Conservation (phyloP, 805 yeast species). For the Wickerhamomyces silvicola region DNA sequence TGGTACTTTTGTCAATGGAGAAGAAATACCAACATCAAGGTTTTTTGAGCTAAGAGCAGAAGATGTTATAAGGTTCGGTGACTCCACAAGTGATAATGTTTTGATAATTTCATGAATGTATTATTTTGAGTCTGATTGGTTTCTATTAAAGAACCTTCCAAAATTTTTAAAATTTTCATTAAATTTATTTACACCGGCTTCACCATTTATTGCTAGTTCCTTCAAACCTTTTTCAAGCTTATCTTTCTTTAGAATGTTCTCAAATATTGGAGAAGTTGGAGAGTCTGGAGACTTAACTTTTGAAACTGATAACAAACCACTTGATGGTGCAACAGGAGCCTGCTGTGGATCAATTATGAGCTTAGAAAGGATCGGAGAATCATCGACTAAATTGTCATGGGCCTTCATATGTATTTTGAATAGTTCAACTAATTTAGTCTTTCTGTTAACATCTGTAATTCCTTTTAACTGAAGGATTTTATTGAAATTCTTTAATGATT, state of each 20-base stretch:
- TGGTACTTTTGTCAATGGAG: slow-evolving; percentile 39
- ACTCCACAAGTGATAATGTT: slow-evolving; percentile 25
- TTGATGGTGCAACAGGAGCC: slow-evolving; percentile 4
- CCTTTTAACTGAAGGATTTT: slow-evolving; percentile 64
- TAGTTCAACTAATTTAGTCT: slow-evolving; percentile 17
- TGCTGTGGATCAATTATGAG: slow-evolving; percentile 10
- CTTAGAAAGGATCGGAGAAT: slow-evolving; percentile 21
- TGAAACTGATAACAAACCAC: slow-evolving; percentile 6
- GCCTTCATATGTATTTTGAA: slow-evolving; percentile 21
- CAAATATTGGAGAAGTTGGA: slow-evolving; percentile 22
- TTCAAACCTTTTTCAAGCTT: slow-evolving; percentile 30
- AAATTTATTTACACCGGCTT: slow-evolving; percentile 53
- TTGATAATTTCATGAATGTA: slow-evolving; percentile 15
- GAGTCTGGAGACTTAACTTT: slow-evolving; percentile 14
- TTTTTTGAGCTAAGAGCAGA: slow-evolving; percentile 35
- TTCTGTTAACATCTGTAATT: slow-evolving; percentile 23
- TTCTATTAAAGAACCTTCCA: slow-evolving; percentile 49
- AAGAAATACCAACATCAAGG: slow-evolving; percentile 31
- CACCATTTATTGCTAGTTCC: slow-evolving; percentile 40
- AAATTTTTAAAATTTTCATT: slow-evolving; percentile 53
- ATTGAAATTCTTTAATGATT: slow-evolving; percentile 51
- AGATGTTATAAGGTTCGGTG: slow-evolving; percentile 37
- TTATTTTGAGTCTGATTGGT: no score
- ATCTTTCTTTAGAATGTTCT: slow-evolving; percentile 23
- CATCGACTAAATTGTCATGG: slow-evolving; percentile 20